Conservation (phyloP, 75 land plant species). For the Azolla pinnata region DNA sequence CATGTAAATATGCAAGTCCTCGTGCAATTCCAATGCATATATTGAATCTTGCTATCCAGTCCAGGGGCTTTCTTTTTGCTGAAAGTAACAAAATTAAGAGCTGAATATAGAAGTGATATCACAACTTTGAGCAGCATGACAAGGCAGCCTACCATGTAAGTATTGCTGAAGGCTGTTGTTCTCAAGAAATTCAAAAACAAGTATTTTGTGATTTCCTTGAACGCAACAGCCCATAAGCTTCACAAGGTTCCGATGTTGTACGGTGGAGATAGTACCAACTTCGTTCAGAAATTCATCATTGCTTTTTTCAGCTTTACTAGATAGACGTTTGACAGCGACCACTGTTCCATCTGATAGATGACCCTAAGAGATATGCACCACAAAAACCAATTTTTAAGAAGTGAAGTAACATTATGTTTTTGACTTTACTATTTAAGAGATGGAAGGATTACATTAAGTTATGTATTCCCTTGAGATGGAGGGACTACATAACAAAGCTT, state of each 20-base stretch:
- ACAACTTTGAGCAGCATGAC: too few species aligned
- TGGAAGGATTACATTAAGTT: too few species aligned
- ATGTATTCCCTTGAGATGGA: background rate
- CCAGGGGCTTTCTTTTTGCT: too few species aligned
- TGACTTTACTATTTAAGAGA: too few species aligned
- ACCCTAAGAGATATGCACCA: conserved; percentile 29
- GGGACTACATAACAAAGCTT: background rate
- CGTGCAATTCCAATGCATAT: conserved; percentile 29
- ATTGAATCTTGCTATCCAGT: conserved; percentile 15
- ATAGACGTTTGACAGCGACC: conserved; percentile 55
- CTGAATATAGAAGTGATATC: too few species aligned
- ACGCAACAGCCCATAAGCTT: conserved; percentile 23
- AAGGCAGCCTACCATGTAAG: conserved; percentile 20
- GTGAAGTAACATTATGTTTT: too few species aligned
- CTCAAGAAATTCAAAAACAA: conserved; percentile 19
- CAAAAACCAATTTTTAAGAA: background rate
- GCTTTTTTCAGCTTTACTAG: background rate
- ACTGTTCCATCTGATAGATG: conserved; percentile 41
- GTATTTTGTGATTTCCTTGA: conserved; percentile 11
- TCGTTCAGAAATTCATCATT: conserved; percentile 16
- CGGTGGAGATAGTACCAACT: conserved; percentile 11
- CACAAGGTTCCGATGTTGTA: conserved; percentile 21
- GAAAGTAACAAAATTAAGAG: too few species aligned
- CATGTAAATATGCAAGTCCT: conserved; percentile 44
- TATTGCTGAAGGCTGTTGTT: conserved; percentile 14